phyloP scores from a whole-genome alignment of 2,329 filamentous ascomycete species.

The Chrysoporthe austroafricana region DNA sequence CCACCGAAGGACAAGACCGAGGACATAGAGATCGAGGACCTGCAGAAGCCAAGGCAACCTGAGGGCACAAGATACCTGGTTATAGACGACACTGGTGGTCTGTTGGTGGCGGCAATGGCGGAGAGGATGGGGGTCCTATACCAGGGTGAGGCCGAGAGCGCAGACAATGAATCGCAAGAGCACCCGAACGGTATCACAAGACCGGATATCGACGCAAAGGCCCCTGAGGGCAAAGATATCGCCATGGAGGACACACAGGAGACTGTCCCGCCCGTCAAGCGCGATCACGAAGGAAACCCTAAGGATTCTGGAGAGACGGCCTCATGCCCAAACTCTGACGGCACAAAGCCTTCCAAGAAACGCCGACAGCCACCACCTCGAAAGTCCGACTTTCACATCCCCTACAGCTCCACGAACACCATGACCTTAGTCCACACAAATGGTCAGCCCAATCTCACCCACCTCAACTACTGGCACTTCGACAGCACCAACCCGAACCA shows the following conservation, averaged over 20 bases:
- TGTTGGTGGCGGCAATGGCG: constrained; percentile 81
- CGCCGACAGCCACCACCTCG: constrained; percentile 33
- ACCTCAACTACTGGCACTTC: constrained; percentile 89
- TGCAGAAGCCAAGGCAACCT: constrained; percentile 31
- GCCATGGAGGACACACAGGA: constrained; percentile 31
- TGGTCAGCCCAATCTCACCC: constrained; percentile 82
- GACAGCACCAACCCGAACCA: constrained; percentile 69
- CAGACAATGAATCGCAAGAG: constrained; percentile 14
- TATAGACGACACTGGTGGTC: constrained; percentile 83
- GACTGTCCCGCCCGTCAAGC: constrained; percentile 14
- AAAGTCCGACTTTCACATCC: constrained; percentile 59
- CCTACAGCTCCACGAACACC: constrained; percentile 73
- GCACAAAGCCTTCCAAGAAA: constrained; percentile 31
- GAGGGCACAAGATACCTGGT: constrained; percentile 70
- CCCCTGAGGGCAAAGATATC: constrained; percentile 27
- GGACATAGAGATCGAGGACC: constrained; percentile 34
- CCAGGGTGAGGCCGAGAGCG: constrained; percentile 35
- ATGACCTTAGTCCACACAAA: constrained; percentile 81
- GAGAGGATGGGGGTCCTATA: constrained; percentile 87
- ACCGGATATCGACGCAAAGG: not conserved
- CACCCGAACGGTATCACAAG: not conserved
- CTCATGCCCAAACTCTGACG: constrained; percentile 17
- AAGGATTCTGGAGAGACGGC: constrained; percentile 19
- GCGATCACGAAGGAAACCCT: constrained; percentile 21
- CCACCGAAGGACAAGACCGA: constrained; percentile 31